Evolutionary conservation across 768 basidiomycete species (phyloP).

Genomic region (Russula virescens): DNA sequence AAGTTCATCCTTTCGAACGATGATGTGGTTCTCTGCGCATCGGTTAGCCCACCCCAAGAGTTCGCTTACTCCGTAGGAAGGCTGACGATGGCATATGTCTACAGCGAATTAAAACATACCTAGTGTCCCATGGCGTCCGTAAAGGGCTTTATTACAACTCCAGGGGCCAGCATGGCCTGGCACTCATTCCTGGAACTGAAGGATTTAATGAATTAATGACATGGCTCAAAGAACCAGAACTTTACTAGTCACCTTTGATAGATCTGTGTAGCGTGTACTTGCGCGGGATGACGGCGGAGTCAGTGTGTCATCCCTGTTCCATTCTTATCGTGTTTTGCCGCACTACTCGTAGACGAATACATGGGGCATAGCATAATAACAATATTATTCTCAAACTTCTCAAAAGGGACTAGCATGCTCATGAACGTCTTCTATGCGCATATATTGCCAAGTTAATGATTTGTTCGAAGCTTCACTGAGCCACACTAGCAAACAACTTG

Average conservation of each 20-base stretch:
- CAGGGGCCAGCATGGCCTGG: slow-evolving; percentile 55
- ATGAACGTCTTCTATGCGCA: background rate
- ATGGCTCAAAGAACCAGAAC: slow-evolving; percentile 45
- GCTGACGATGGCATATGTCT: background rate
- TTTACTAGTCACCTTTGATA: background rate
- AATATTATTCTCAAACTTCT: background rate
- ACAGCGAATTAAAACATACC: slow-evolving; percentile 68
- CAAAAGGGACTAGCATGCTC: background rate
- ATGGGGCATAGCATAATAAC: background rate
- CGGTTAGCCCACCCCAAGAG: slow-evolving; percentile 38
- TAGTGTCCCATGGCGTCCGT: slow-evolving; percentile 66
- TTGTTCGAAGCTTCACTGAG: background rate
- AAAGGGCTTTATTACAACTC: slow-evolving; percentile 64
- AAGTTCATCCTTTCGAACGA: slow-evolving; percentile 77
- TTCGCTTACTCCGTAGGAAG: background rate
- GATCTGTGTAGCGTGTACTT: background rate
- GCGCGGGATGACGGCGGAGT: background rate
- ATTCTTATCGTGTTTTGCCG: background rate
- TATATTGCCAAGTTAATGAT: background rate
- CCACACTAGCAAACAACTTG: background rate
- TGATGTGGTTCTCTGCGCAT: slow-evolving; percentile 72
- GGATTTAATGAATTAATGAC: slow-evolving; percentile 53
- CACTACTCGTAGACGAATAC: background rate
- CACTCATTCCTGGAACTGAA: slow-evolving; percentile 46
- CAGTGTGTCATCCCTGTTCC: background rate